Evolutionary conservation across 768 basidiomycete species (phyloP), one percentile per base, ranked within the genome.

Genomic region (Coprinopsis sp.): DNA sequence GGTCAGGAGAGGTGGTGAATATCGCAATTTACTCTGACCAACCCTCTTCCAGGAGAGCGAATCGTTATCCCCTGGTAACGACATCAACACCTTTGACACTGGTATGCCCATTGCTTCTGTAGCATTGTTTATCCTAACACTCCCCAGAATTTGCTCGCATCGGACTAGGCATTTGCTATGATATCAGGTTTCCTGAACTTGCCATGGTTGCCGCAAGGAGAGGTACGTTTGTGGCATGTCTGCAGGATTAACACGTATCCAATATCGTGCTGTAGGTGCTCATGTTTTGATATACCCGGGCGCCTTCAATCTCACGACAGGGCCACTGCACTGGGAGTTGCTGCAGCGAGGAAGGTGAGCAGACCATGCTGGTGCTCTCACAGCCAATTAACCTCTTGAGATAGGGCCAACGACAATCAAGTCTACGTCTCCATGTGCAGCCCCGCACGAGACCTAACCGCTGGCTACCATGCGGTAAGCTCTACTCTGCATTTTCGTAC

Each of bases 391-490:
- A 42, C 43, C 41, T 42, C 11, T 42, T 8, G 44, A n/a, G 52
- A 18, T 56, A 93, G 94, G 47, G 96, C 96, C 5, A 79, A 93
- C 19, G 96, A 99, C 61, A 97, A 98, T 58, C 94, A 98, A 65
- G 79, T 98, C n/a, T 99, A 79, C 68, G 80, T 97, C 51, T 77
- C 88, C 1, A 95, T 94, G 91, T 95, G 92, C 60, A 96, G 92
- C 47, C 93, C 94, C 24, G 95, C 96, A 2, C 78, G 94, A 19
- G 85, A 95, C 54, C 58, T 85, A 54, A 79, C 67, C 8, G 87
- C 91, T 16, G 75, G 75, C 13, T 98, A 98, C 64, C 91, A 96
- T 59, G 92, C 95, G 47, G 88, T 91, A 54, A 54, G 84, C 69
- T 24, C 50, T 8, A 34, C 16, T 42, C 36, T 41, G 27, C 25